Base-by-base conservation (phyloP, 176 grass and related monocot species). In the Carex scoparia region DNA sequence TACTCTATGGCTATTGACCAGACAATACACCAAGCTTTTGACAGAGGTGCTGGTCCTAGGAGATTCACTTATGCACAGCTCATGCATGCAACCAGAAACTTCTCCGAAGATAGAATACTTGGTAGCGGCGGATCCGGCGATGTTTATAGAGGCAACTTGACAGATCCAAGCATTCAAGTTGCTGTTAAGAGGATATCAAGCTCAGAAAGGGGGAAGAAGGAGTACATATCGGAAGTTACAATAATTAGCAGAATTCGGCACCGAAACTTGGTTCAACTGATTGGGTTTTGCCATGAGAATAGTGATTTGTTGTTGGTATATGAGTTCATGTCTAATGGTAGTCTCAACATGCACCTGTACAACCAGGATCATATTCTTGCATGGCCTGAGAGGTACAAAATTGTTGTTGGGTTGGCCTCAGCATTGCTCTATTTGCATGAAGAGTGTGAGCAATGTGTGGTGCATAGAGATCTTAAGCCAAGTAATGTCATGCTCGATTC, bases 401-500 rank as follows among this genome's bases (percentile, higher is more conserved):
- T 92, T 38, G 63, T 84, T 9, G n/a, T 86, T 10, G 91, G 85
- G 1, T 12, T 92, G 57, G 87, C 87, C 0, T 89, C 90, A 0
- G 90, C 87, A 13, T 5, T 92, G 60, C 87, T 87, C 7, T 92
- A 92, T 38, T 88, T 92, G 7, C 90, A 92, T 18, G 76, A 85
- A 35, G 90, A 92, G 59, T 92, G 90, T 61, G 90, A 89, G 81
- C 90, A 87, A 18, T 87, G 87, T 28, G 85, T 92, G 0, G 85
- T 92, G 53, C 90, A 92, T 56, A 77, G 90, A 38, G 90, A 92
- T 83, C 56, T 92, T 64, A 92, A 92, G 38, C 85, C 90, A 0
- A 89, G 90, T 86, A 92, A 92, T 48, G 85, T 92, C 7, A 89
- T 92, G 87, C 85, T 92, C 0, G 87, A 89, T 69, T 81, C 76